Evolutionary conservation across 352 stramenopile species (phyloP), one percentile per base, ranked within the genome.

Genomic region (Pythium phragmiticola): DNA sequence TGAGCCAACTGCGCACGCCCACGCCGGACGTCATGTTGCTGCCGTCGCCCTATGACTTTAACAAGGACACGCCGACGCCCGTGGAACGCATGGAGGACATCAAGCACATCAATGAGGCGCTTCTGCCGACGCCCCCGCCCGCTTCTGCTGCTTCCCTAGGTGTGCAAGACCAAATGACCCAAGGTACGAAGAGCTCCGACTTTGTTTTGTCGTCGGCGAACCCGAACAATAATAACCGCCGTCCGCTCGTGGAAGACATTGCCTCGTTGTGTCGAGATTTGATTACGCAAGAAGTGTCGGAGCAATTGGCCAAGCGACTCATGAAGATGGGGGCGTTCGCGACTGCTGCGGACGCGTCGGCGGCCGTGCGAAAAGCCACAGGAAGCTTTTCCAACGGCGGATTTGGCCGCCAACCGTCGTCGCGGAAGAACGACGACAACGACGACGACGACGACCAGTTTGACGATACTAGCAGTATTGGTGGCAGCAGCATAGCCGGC

Each of bases 21-120:
- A 94, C 84, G 43, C 84, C 84, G 0, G 82, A 94, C 33, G 84
- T 94, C 51, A 88, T 81, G 66, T 77, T 91, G 45, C 64, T 92
- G 39, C 84, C 84, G 41, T 94, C 84, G 53, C 84, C 84, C 1
- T 94, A 72, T 45, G 84, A 92, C 64, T 94, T 90, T 63, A 86
- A 87, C 55, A 84, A 84, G 63, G 81, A 82, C 68, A 88, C 72
- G 14, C 84, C 84, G 17, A 94, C 84, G 11, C 84, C 84, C 4
- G 69, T 92, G 47, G 84, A 94, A 39, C 81, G 80, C 21, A 72
- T 75, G 45, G 83, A 88, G 52, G 84, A 92, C 58, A 64, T 94
- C 36, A 74, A 75, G 49, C 78, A 82, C n/a, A 75, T 94, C 48
- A 78, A 91, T 48, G 83, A 89, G 42, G 84, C 84, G 53, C 68